Base-by-base conservation (phyloP, 1,139 yeast genomes). In the Kodamaea derodonti region DNA sequence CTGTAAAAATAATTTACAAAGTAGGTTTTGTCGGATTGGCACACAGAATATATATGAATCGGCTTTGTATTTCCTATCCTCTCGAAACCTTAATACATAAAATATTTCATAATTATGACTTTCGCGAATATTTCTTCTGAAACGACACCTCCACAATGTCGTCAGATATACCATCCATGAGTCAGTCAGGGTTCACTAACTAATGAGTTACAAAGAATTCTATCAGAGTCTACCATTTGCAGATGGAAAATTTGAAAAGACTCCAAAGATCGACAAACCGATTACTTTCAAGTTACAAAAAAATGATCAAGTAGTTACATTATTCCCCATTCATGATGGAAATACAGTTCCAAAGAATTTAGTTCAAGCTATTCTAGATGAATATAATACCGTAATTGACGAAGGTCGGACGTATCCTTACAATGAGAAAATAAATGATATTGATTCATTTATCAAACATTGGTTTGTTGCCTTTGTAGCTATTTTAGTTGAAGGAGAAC, bases 401-500 rank as follows among this genome's bases (percentile, higher is more conserved):
- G 75, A 69, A 42, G 82, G 82, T 2, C 47, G 45, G 27, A 75
- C 81, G 0, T 75, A 75, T 38, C 78, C 80, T 0, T 63, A 68
- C 39, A 48, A 53, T 29, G 40, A 53, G 7, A 31, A 46, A 9
- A 40, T 55, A 46, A 10, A 15, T 17, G 51, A 54, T 27, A 49
- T 47, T 12, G 60, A 61, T 1, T 62, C 56, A 27, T 76, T 72
- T 44, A 38, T 47, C 18, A 52, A 49, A 8, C 68, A 69, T 43
- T 69, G 75, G 66, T 74, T 72, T 42, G 56, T 58, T 3, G 62
- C 63, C 28, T 74, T 72, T 46, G 72, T 61, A 2, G 75, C 71
- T 1, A 58, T 75, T 13, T 49, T 74, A 41, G 46, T 75, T 2
- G 63, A 60, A 22, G 80, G 80, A 0, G 54, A 58, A 5, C 43